Percentiles rank a stretch among this genome's conserved stretches.
Evolutionary conservation across 257 asterid genomes (phyloP).

Genomic region (Paulownia fortunei): DNA sequence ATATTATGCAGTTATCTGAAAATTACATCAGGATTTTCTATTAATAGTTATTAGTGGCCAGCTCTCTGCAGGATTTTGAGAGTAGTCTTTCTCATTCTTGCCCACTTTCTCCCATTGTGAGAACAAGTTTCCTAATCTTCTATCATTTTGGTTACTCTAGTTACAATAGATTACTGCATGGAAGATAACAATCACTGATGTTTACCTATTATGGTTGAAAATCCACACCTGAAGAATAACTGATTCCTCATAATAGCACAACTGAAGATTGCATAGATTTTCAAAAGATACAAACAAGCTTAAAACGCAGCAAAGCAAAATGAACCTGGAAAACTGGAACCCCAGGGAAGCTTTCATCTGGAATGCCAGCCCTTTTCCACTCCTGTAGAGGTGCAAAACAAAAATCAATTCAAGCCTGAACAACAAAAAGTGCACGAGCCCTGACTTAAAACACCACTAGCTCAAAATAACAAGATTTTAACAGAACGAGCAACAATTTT

Average conservation of each 20-base stretch:
- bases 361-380: conserved; percentile 55
- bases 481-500: background rate
- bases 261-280: background rate
- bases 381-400: conserved; percentile 50
- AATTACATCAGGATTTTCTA: background rate
- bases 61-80: too few species aligned
- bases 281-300: conserved; percentile 17
- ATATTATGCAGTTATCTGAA: background rate
- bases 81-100: background rate
- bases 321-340: conserved; percentile 96
- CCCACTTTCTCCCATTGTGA: background rate
- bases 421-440: background rate
- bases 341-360: conserved; percentile 72
- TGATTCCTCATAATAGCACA: background rate
- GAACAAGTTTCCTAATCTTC: background rate
- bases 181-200: background rate
- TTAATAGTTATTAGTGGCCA: too few species aligned
- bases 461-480: background rate
- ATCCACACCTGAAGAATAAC: background rate
- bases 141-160: background rate
- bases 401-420: background rate
- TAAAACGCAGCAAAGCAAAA: background rate
- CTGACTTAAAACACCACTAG: background rate
- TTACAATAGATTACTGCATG: background rate
- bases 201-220: background rate